Base-by-base conservation (phyloP, 2,329 filamentous ascomycete genomes). In the Colletotrichum coccodes region DNA sequence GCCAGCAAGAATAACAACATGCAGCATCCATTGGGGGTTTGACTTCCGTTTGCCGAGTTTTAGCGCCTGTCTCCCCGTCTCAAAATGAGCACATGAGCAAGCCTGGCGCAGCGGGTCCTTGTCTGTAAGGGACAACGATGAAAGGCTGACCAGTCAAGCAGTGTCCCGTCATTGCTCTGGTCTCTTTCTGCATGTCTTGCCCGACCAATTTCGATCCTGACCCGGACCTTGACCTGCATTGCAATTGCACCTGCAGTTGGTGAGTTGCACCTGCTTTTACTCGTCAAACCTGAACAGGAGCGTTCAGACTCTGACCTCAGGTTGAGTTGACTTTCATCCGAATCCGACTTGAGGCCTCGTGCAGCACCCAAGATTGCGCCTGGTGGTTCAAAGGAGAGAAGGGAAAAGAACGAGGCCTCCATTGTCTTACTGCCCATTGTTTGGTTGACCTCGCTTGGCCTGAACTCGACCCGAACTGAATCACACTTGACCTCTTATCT, bases 61-160 rank as follows among this genome's bases (percentile, higher is more conserved):
- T 82, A 80, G 79, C 79, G 80, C 77, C 75, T 74, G 73, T 73
- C 34, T 76, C 75, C 74, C 75, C 77, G 80, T 81, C 80, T 82
- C 77, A 76, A 78, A 81, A 79, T 79, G 80, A 76, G 79, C 82
- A 84, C 82, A 84, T 84, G 82, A 84, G 79, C 80, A 78, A 78
- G 79, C 80, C 80, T 76, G 81, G 78, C 72, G 71, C 73, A 81
- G 79, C 76, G 79, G 79, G 76, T 80, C 77, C 74, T 70, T 70
- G 67, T 69, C 66, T 38, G 57, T 54, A 60, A 56, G 57, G 49
- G 67, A 38, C 67, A 46, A 53, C 64, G 56, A 63, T 28, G 34
- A 70, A 68, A 67, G 61, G 66, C 66, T 69, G 66, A 69, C 49
- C 42, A 65, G 18, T 63, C 60, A 23, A 46, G 57, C 42, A 44